These are phyloP conservation scores for Salpingoeca rosetta DNA, from an alignment of 78 protist genomes.

Conservation along the genomic window DNA sequence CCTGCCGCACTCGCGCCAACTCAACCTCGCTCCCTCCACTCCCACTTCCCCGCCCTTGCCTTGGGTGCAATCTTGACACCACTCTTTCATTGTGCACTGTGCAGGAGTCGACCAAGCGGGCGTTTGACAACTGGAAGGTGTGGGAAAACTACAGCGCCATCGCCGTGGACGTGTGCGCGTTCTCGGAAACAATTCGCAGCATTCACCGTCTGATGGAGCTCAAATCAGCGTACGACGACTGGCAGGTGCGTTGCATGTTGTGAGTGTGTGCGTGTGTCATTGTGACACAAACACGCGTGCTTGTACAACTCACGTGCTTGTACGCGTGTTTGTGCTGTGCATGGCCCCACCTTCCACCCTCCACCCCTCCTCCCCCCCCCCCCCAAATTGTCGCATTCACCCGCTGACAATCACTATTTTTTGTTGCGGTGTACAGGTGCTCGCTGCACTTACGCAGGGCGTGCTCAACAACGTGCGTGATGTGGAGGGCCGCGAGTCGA, in stretches of 20 bases:
- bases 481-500: background rate
- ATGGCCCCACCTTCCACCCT: no score
- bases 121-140: background rate
- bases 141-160: background rate
- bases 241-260: background rate
- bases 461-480: background rate
- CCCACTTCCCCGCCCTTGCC: no score
- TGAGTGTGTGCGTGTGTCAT: no score
- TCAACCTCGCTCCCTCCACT: no score
- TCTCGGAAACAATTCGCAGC: background rate
- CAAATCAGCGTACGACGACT: background rate
- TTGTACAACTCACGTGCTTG: background rate
- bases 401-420: background rate
- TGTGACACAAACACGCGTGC: background rate
- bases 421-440: background rate
- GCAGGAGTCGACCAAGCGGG: background rate
- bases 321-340: background rate
- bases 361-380: no score
- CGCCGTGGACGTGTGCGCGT: background rate
- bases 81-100: no score
- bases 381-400: no score
- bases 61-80: no score
- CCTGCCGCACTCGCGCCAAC: no score
- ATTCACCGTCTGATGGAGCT: background rate
- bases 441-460: background rate